Percentiles rank a stretch among this genome's conserved stretches.
phyloP scores from a whole-genome alignment of 192 early-diverging fungal genomes.

The Coemansia sp. region DNA sequence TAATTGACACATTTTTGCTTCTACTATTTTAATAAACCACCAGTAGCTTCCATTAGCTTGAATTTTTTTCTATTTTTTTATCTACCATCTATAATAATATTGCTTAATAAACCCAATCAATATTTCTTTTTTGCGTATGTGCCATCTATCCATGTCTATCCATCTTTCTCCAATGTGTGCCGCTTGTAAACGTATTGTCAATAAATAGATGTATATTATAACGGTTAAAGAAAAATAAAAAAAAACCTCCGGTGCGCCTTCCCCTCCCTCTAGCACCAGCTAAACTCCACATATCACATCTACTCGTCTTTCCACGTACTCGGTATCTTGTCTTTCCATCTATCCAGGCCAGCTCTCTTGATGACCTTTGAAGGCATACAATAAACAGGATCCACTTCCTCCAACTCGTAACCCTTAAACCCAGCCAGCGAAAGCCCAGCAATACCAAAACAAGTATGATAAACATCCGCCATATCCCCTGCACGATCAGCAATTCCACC shows the following conservation, averaged over 20 bases:
- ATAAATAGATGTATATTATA: too few relatives aligned
- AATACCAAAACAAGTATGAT: constrained; percentile 95
- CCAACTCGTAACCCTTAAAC: constrained; percentile 59
- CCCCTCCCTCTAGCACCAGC: too few relatives aligned
- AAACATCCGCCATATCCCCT: constrained; percentile 90
- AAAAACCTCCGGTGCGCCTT: too few relatives aligned
- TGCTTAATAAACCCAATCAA: neutral
- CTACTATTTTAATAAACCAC: too few relatives aligned
- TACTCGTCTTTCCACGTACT: constrained; percentile 21
- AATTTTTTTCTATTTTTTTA: neutral
- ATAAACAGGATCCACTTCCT: constrained; percentile 85
- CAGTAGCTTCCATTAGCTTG: too few relatives aligned
- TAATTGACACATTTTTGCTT: too few relatives aligned
- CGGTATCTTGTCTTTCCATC: constrained; percentile 27
- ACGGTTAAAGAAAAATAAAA: too few relatives aligned
- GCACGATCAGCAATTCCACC: constrained; percentile 95
- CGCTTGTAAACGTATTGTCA: too few relatives aligned
- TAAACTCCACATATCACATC: too few relatives aligned
- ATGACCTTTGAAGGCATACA: constrained; percentile 74
- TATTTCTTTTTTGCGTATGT: too few relatives aligned
- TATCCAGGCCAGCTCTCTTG: constrained; percentile 49
- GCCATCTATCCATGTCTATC: too few relatives aligned
- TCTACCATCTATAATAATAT: neutral
- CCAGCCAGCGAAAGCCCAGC: constrained; percentile 84
- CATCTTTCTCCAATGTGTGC: too few relatives aligned